Evolutionary conservation across 257 asterid species (phyloP), one percentile per base, ranked within the genome.

Genomic region (Prunella vulgaris): DNA sequence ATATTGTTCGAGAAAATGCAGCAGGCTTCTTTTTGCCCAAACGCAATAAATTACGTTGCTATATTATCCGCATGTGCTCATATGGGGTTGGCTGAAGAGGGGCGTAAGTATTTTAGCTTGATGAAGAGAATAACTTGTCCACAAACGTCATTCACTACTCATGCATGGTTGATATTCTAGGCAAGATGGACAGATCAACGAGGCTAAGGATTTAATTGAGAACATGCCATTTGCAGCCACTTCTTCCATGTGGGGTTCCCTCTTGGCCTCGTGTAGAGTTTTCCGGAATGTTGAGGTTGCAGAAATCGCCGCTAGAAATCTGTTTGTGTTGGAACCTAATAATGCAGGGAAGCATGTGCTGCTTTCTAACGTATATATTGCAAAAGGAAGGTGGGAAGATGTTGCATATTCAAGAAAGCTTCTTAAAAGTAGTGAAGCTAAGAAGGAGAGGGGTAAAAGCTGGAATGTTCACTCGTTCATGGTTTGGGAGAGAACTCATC

Each of bases 221-320:
- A 63, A 74, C 51, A 93, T 93, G 97, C 90, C 97, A 2, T 86
- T 83, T 77, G 87, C 84, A 70, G 84, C 96, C 10, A 93, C 94
- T 33, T 83, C 96, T 40, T 89, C 97, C 12, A 87, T 90, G 74
- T 93, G 96, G 97, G 99, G 99, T 2, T 90, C 99, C 0, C 87
- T 90, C 18, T 81, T 94, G 73, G 97, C 93, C 15, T 85, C 95
- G 3, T 90, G 96, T 77, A 89, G 85, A 77, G 85, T 86, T 51
- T 79, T 84, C 74, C 74, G 80, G 37, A 87, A 91, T 25, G 90
- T 94, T 42, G 92, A 89, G 67, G 51, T 91, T 25, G 97, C 91
- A 20, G 97, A 89, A 76, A 61, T 86, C 21, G 96, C 97, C 0
- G 97, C 96, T 24, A 80, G 77, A 18, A 77, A 84, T 20, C 42